These are phyloP conservation scores for Xylariaceae sp. DNA, from an alignment of 2,329 filamentous ascomycete genomes.

Conservation along the genomic window DNA sequence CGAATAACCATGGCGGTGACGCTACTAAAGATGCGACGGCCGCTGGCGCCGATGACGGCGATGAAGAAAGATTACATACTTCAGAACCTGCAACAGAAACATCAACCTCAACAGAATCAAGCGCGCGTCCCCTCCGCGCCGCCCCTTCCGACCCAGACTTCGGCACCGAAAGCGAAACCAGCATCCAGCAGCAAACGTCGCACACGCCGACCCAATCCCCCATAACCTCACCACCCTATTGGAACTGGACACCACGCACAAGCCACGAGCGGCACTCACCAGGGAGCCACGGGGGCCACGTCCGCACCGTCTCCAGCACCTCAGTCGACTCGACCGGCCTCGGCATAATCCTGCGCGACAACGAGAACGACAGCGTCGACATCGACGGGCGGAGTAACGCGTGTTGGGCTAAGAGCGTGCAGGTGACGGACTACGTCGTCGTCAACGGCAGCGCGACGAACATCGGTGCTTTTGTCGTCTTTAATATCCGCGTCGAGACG, in stretches of 20 bases:
- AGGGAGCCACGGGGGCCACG: too few relatives aligned
- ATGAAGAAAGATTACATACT: neutral
- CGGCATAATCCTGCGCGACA: slow-evolving; percentile 58
- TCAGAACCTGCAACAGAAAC: neutral
- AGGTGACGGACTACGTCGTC: slow-evolving; percentile 53
- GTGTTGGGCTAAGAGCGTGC: slow-evolving; percentile 63
- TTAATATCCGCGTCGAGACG: slow-evolving; percentile 85
- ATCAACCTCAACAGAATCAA: neutral
- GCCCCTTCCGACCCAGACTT: neutral
- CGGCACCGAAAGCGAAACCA: neutral
- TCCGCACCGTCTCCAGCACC: slow-evolving; percentile 42
- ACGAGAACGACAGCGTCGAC: slow-evolving; percentile 58
- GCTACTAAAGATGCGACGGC: too few relatives aligned
- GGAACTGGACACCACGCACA: slow-evolving; percentile 27
- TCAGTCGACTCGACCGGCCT: slow-evolving; percentile 45
- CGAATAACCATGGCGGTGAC: too few relatives aligned
- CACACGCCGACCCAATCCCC: slow-evolving; percentile 20
- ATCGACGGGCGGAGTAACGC: slow-evolving; percentile 40
- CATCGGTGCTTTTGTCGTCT: slow-evolving; percentile 89
- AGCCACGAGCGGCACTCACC: slow-evolving; percentile 11
- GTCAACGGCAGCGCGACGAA: slow-evolving; percentile 55
- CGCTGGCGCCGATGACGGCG: neutral
- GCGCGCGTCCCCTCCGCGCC: slow-evolving; percentile 3
- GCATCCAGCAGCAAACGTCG: neutral
- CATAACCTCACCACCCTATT: slow-evolving; percentile 38